phyloP scores from a whole-genome alignment of 208 protist genomes.

The Leishmania martiniquensis region DNA sequence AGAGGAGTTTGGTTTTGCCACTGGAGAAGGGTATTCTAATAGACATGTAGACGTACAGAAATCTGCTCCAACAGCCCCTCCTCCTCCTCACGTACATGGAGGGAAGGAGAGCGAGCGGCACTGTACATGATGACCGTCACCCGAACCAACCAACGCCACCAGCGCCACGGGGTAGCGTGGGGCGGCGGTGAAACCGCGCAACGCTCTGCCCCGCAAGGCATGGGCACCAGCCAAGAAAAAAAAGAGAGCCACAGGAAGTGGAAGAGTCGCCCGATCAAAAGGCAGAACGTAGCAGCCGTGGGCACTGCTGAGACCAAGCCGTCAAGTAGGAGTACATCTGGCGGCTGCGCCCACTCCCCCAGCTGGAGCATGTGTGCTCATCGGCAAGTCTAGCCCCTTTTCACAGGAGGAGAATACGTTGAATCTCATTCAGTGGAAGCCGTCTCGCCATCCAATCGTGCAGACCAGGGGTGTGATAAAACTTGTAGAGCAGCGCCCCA shows the following conservation, averaged over 20 bases:
- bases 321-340: constrained; percentile 3
- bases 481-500: constrained; percentile 79
- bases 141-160: background rate
- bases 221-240: too few relatives aligned
- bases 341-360: background rate
- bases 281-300: background rate
- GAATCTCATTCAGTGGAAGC: constrained; percentile 69
- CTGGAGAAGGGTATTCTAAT: background rate
- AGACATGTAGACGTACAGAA: constrained; percentile 9
- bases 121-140: background rate
- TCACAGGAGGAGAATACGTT: constrained; percentile 63
- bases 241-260: background rate
- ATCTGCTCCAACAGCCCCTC: background rate
- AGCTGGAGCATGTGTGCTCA: background rate
- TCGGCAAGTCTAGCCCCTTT: background rate
- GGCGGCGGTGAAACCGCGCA: background rate
- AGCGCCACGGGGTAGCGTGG: background rate
- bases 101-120: background rate
- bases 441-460: constrained; percentile 70
- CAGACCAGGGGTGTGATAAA: constrained; percentile 71
- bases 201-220: background rate
- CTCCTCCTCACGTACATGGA: background rate
- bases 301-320: constrained; percentile 1
- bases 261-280: background rate
- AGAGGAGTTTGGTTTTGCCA: background rate